These are phyloP conservation scores for Erodium moschatum DNA, from an alignment of 441 rosid genomes.

Conservation along the genomic window DNA sequence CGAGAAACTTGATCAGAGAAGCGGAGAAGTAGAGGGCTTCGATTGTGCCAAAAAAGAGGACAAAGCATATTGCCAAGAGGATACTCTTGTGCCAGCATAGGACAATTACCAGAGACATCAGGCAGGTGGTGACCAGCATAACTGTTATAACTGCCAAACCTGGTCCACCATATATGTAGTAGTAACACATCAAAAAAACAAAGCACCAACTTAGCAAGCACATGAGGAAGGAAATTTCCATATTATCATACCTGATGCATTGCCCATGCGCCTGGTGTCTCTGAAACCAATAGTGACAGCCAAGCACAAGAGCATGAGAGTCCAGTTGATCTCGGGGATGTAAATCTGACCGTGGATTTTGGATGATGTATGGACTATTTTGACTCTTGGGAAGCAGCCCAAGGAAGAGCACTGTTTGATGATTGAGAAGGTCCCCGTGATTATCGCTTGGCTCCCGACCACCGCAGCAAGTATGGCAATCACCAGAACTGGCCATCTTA, in stretches of 20 bases:
- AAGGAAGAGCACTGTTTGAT: slow-evolving; percentile 93
- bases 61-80: slow-evolving; percentile 51
- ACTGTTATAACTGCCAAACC: slow-evolving; percentile 95
- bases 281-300: slow-evolving; percentile 93
- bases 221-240: no score
- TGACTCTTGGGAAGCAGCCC: slow-evolving; percentile 89
- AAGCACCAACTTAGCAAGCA: no score
- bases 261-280: slow-evolving; percentile 86
- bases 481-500: slow-evolving; percentile 41
- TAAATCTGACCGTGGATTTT: slow-evolving; percentile 91
- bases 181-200: no score
- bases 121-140: slow-evolving; percentile 94
- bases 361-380: slow-evolving; percentile 82
- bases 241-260: slow-evolving; percentile 30
- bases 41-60: slow-evolving; percentile 69
- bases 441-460: slow-evolving; percentile 97
- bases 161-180: slow-evolving; percentile 26
- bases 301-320: slow-evolving; percentile 82
- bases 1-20: slow-evolving; percentile 77
- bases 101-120: slow-evolving; percentile 48
- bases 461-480: slow-evolving; percentile 38
- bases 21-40: slow-evolving; percentile 94
- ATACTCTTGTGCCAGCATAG: slow-evolving; percentile 87
- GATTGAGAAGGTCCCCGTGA: slow-evolving; percentile 96
- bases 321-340: slow-evolving; percentile 92